These are phyloP conservation scores for Juglanconis oblonga DNA, from an alignment of 2,329 filamentous ascomycete genomes.

Conservation along the genomic window DNA sequence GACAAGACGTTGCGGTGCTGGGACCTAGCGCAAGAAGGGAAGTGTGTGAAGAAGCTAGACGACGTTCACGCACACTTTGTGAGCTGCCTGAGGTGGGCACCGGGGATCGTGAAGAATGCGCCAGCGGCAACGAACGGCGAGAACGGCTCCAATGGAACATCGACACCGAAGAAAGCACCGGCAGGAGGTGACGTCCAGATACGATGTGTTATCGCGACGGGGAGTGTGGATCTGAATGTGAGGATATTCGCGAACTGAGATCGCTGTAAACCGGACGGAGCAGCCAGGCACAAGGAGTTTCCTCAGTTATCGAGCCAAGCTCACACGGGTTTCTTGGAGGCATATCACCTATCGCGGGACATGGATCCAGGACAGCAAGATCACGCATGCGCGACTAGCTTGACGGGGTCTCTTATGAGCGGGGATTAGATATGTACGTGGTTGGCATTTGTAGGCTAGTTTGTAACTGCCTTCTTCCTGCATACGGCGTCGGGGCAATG, in stretches of 20 bases:
- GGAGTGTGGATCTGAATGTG: conserved; percentile 78
- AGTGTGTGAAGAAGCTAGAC: conserved; percentile 77
- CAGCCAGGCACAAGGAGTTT: background rate
- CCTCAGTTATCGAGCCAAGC: background rate
- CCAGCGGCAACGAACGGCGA: conserved; percentile 36
- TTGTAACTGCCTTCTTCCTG: background rate
- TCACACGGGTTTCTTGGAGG: background rate
- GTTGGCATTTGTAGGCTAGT: background rate
- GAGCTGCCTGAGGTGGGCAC: conserved; percentile 84
- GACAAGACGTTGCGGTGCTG: conserved; percentile 93
- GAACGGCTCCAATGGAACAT: conserved; percentile 36
- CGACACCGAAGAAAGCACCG: conserved; percentile 42
- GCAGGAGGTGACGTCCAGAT: conserved; percentile 60
- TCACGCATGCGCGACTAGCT: background rate
- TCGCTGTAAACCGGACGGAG: background rate
- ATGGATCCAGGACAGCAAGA: background rate
- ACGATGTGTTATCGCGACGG: conserved; percentile 82
- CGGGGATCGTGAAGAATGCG: conserved; percentile 64
- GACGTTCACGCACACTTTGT: conserved; percentile 84
- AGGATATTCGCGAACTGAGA: conserved; percentile 67
- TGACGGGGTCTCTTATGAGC: background rate
- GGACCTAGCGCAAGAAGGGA: conserved; percentile 87
- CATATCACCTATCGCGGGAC: too few relatives aligned
- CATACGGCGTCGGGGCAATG: background rate
- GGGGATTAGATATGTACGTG: background rate